Conservation (phyloP, 2,329 filamentous ascomycete species). For the Penicillium palitans region DNA sequence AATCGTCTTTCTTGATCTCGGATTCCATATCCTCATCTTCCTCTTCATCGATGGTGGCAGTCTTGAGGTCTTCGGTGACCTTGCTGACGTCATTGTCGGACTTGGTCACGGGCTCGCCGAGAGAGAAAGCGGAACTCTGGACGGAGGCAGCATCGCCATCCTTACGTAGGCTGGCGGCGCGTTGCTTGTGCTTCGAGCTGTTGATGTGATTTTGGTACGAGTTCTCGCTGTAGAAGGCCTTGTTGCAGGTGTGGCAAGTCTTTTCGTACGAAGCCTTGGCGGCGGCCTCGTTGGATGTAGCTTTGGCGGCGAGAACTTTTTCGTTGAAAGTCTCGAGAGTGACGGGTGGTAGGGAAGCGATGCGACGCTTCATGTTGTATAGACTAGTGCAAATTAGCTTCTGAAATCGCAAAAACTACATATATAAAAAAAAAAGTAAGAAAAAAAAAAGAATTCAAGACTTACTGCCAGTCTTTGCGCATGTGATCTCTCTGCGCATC, state of each 20-base stretch:
- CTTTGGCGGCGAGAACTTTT: constrained; percentile 90
- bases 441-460: constrained; percentile 27
- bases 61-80: constrained; percentile 75
- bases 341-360: constrained; percentile 86
- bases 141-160: constrained; percentile 69
- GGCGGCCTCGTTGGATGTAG: constrained; percentile 77
- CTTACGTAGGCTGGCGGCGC: constrained; percentile 55
- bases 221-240: constrained; percentile 95
- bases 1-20: constrained; percentile 48
- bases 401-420: background rate
- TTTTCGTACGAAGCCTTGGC: constrained; percentile 88
- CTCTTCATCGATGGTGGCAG: constrained; percentile 50
- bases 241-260: constrained; percentile 76
- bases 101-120: constrained; percentile 71
- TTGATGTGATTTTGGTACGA: constrained; percentile 89
- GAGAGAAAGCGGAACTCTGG: constrained; percentile 85
- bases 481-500: constrained; percentile 94
- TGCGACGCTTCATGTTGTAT: constrained; percentile 93
- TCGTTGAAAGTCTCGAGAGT: constrained; percentile 92
- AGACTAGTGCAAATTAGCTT: constrained; percentile 56
- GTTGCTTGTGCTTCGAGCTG: constrained; percentile 83
- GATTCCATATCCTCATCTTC: constrained; percentile 53
- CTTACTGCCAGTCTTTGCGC: constrained; percentile 98
- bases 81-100: constrained; percentile 69
- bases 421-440: background rate